phyloP scores from a whole-genome alignment of 2,329 filamentous ascomycete species.

The Colletotrichum eleusines region DNA sequence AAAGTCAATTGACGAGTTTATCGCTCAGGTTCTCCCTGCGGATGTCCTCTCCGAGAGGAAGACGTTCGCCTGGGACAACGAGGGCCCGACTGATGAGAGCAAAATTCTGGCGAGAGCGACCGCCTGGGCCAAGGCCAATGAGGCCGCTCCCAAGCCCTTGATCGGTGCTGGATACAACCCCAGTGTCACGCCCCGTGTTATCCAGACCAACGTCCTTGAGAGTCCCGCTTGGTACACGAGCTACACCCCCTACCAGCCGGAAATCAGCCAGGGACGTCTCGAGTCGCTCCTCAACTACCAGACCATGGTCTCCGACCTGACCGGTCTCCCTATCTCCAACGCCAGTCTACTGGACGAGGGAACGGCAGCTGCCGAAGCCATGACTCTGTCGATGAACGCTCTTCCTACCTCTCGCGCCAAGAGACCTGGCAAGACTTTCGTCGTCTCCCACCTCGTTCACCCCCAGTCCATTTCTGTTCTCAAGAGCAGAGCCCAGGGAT shows the following conservation, averaged over 20 bases:
- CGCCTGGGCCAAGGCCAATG: conserved; percentile 53
- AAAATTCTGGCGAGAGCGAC: conserved; percentile 62
- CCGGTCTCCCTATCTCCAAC: conserved; percentile 88
- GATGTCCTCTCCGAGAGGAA: conserved; percentile 79
- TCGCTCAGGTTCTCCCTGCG: conserved; percentile 83
- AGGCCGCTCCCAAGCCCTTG: conserved; percentile 67
- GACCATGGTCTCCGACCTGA: conserved; percentile 90
- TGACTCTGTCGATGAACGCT: conserved; percentile 89
- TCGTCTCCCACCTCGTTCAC: conserved; percentile 86
- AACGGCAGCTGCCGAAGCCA: conserved; percentile 93
- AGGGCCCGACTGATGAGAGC: conserved; percentile 68
- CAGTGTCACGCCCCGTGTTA: conserved; percentile 88
- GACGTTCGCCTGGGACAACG: conserved; percentile 66
- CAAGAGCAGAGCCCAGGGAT: conserved; percentile 88
- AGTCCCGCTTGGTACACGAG: conserved; percentile 98
- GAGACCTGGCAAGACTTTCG: conserved; percentile 80
- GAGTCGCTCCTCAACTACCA: conserved; percentile 97
- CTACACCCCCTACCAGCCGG: conserved; percentile 96
- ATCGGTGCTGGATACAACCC: conserved; percentile 92
- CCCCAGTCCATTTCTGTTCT: conserved; percentile 89
- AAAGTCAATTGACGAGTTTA: conserved; percentile 82
- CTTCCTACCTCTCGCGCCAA: conserved; percentile 79
- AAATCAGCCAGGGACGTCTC: conserved; percentile 94
- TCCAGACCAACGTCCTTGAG: conserved; percentile 92
- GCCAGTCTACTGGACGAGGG: conserved; percentile 91